Evolutionary conservation across 2,329 filamentous ascomycete species (phyloP).

Genomic region (Raffaelea arxii): DNA sequence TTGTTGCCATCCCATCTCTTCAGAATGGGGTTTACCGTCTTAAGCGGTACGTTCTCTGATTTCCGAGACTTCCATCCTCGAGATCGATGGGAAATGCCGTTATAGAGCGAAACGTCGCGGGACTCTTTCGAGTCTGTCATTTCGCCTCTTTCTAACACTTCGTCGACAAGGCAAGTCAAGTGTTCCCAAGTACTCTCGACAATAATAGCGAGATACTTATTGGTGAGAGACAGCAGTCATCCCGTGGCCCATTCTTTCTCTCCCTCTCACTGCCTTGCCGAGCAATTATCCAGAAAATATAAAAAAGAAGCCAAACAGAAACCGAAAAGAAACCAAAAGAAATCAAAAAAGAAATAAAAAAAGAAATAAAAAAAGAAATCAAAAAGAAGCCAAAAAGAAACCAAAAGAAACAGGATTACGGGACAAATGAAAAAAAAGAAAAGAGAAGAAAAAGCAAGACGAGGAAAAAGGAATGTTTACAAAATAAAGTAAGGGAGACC

Average conservation of each 20-base stretch:
- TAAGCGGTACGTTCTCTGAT: constrained; percentile 19
- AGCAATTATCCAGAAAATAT: too few relatives aligned
- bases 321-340: too few relatives aligned
- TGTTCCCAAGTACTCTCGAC: too few relatives aligned
- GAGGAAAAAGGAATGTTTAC: background rate
- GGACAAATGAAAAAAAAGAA: background rate
- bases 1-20: constrained; percentile 42
- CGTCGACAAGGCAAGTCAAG: too few relatives aligned
- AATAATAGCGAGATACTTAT: background rate
- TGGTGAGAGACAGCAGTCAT: too few relatives aligned
- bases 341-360: too few relatives aligned
- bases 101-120: constrained; percentile 17
- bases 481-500: background rate
- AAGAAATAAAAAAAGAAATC: background rate
- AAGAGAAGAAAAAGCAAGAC: background rate
- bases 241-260: too few relatives aligned
- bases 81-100: constrained; percentile 22
- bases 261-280: too few relatives aligned
- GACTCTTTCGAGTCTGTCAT: constrained; percentile 7
- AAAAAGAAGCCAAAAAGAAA: background rate
- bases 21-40: constrained; percentile 21
- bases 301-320: too few relatives aligned
- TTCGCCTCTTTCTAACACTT: background rate
- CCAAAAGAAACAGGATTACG: background rate
- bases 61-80: constrained; percentile 26